phyloP scores from a whole-genome alignment of 495 filamentous ascomycete species.

The Aspergillus nanangensis region DNA sequence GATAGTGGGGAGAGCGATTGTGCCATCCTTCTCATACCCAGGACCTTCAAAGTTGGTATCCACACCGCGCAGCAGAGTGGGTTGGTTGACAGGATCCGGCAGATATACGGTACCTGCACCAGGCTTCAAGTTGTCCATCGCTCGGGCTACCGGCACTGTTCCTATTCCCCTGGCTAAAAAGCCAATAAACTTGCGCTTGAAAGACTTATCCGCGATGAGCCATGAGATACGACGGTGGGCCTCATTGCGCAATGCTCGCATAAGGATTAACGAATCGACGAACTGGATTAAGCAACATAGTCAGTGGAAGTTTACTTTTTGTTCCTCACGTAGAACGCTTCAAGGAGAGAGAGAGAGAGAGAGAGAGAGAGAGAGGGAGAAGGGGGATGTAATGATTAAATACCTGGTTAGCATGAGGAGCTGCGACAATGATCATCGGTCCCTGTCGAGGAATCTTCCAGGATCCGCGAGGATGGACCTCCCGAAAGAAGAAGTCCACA shows the following conservation, averaged over 20 bases:
- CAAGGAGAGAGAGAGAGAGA: too few relatives aligned
- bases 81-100: conserved; percentile 80
- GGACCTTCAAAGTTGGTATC: conserved; percentile 80
- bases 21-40: conserved; percentile 71
- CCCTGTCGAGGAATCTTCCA: conserved; percentile 88
- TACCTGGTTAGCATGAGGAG: conserved; percentile 97
- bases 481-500: conserved; percentile 93
- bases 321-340: too few relatives aligned
- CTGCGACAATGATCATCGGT: conserved; percentile 94
- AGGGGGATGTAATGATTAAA: too few relatives aligned
- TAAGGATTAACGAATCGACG: conserved; percentile 90
- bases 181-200: conserved; percentile 82
- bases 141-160: conserved; percentile 81
- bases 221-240: conserved; percentile 84
- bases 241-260: conserved; percentile 81
- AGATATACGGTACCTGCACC: conserved; percentile 81
- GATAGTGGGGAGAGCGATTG: conserved; percentile 78
- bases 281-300: conserved; percentile 51
- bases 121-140: conserved; percentile 81
- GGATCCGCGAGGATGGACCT: conserved; percentile 88
- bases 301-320: too few relatives aligned
- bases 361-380: too few relatives aligned
- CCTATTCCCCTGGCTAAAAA: conserved; percentile 73
- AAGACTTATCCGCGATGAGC: conserved; percentile 92
- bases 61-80: conserved; percentile 76